Base-by-base conservation (phyloP, 129 eudicot genomes). In the Solidago caesia region DNA sequence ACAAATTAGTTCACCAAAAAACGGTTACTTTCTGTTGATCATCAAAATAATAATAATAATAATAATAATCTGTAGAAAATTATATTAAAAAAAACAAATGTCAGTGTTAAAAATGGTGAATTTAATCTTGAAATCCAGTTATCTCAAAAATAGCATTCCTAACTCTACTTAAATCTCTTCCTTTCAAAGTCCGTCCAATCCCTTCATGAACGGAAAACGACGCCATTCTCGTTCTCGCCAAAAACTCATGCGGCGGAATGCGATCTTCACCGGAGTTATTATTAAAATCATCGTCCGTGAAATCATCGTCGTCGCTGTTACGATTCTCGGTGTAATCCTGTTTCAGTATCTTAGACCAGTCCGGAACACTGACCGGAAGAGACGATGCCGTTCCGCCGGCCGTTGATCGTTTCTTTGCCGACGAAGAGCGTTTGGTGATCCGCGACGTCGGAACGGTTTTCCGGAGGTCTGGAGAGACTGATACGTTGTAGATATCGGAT, bases 151-250 rank as follows among this genome's bases (percentile, higher is more conserved):
- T 87, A 5, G 97, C 96, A 70, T 91, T 77, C 56, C 97, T 75
- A 13, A 91, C 95, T 70, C 85, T 81, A 69, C 92, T 88, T 58
- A 91, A 87, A 86, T 91, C 97, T 66, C 97, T 81, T 29, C 97
- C 97, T 79, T 91, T 91, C 13, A 91, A 76, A 7, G 90, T 86
- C 88, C 97, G 86, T 51, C 97, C 97, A 13, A 88, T 78, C 41
- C 97, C 97, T 84, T 91, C 97, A 52, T 88, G 95, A 62, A 91
- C 97, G 29, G 97, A 91, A 47, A 78, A 82, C 1, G 97, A 86
- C 67, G 91, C 88, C 53, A 79, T 86, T 60, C 96, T 75, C 74
- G 84, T 89, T 85, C 92, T 76, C 79, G 92, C 96, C 76, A 90
- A 12, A 61, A 80, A 83, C 91, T 92, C 97, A 63, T 92, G 97